Evolutionary conservation across 495 filamentous ascomycete species (phyloP), one percentile per base, ranked within the genome.

Genomic region (Penicillium dipodomyicola): DNA sequence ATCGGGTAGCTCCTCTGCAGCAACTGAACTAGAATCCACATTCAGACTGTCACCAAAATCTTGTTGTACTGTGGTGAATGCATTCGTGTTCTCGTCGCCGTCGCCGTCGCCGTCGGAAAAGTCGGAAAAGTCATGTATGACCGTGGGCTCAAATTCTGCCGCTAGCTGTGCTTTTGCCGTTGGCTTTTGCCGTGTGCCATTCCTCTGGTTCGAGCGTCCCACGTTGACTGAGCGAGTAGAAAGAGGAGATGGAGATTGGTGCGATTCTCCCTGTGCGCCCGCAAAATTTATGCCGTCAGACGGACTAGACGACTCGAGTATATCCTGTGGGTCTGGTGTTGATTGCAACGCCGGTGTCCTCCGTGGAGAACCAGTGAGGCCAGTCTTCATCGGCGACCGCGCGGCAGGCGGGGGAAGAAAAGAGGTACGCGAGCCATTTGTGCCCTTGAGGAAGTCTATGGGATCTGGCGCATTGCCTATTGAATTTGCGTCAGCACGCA

Each of bases 311-410:
- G 73, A 71, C 14, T 62, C 52, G 3, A 60, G 40, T 33, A 72
- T 68, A 49, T 67, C 67, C 25, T 69, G 67, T 22, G 65, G 65
- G 30, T 71, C 73, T 43, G 74, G 72, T 7, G 74, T 74, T 15
- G 76, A 79, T 52, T 69, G 72, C 30, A 75, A 49, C 15, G 67
- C 71, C 17, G 76, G 74, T 11, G 76, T 75, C 49, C 72, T 70
- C 46, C 76, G 75, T 2, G 76, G 68, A 27, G 75, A 77, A 15
- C 73, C 69, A 22, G 69, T 69, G 23, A 76, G 53, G 14, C 70
- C 67, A 22, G 71, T 71, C 57, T 80, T 82, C 43, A 73, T 69
- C 10, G 78, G 77, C 11, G 78, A 80, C 41, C 73, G 70, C 25
- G 73, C 67, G 49, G 72, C 65, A 29, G 73, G 69, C 0, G 72